Base-by-base conservation (phyloP, 106 monocot genomes). In the Dendrobium catenatum region DNA sequence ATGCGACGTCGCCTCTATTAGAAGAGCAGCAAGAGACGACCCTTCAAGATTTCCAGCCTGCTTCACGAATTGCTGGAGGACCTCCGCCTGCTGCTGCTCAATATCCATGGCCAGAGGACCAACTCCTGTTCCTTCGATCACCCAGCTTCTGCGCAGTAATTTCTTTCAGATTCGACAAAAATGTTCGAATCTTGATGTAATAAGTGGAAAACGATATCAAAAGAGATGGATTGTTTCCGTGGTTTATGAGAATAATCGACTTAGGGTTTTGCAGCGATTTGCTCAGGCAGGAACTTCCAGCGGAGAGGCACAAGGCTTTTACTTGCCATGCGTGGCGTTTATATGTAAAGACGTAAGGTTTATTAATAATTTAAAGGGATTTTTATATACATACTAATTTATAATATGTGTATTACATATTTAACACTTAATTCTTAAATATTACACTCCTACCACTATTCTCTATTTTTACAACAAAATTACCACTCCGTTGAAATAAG, bases 1-100 rank as follows among this genome's bases (percentile, higher is more conserved):
- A 75, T 98, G 95, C 56, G 91, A 91, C 11, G 98, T 98, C 79
- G 93, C 94, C 75, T 98, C 98, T 33, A 77, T 41, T 82, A 93
- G 75, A 26, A 98, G 88, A 49, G n/a, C 76, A 29, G 88, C 86
- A 18, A 98, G 89, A n/a, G 86, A 44, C 15, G 80, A 54, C 19
- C 78, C 88, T 8, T 80, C 77, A 16, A 86, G 80, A 49, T 77
- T 72, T 16, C 51, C 77, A 75, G 89, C 92, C 68, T 82, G 88
- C 80, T 87, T 86, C 68, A 83, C 82, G 78, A 85, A 98, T 48
- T 93, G 87, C 20, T 95, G 88, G 83, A 98, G 89, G 48, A 98
- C 43, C 82, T 95, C 98, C 81, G 92, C 80, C 67, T 98, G 98
- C 85, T 86, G 90, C 78, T 85, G 89, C 80, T 98, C 98, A 82